Conservation (phyloP, 257 asterid species). For the Capsicum rhomboideum region DNA sequence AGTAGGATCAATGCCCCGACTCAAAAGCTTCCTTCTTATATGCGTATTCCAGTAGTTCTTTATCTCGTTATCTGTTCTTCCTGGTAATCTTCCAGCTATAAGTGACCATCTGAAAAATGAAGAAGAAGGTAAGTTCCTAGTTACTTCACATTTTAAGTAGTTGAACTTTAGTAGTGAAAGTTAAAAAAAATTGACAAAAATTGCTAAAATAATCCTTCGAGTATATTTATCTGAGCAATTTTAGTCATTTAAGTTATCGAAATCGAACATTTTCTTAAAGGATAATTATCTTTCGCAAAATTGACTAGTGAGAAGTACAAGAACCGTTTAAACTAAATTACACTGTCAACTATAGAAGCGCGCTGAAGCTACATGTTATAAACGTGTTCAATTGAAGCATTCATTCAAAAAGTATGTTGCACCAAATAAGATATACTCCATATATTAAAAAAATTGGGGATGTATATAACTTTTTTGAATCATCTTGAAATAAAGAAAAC, state of each 20-base stretch:
- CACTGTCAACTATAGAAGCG: no score
- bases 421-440: no score
- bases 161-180: not conserved
- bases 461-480: no score
- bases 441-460: no score
- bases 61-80: slow-evolving; percentile 89
- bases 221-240: not conserved
- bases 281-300: not conserved
- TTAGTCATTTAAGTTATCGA: not conserved
- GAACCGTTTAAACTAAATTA: no score
- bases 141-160: not conserved
- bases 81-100: slow-evolving; percentile 87
- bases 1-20: slow-evolving; percentile 77
- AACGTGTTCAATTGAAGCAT: no score
- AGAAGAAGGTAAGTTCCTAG: not conserved
- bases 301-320: not conserved
- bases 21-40: slow-evolving; percentile 65
- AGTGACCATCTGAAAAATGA: slow-evolving; percentile 65
- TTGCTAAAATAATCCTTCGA: not conserved
- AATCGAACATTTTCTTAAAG: no score
- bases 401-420: no score
- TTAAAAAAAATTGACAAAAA: not conserved
- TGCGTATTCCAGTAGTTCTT: slow-evolving; percentile 95
- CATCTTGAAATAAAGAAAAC: no score
- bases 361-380: no score